Evolutionary conservation across 345 rosid species (phyloP).

Genomic region (Citrus inodora): DNA sequence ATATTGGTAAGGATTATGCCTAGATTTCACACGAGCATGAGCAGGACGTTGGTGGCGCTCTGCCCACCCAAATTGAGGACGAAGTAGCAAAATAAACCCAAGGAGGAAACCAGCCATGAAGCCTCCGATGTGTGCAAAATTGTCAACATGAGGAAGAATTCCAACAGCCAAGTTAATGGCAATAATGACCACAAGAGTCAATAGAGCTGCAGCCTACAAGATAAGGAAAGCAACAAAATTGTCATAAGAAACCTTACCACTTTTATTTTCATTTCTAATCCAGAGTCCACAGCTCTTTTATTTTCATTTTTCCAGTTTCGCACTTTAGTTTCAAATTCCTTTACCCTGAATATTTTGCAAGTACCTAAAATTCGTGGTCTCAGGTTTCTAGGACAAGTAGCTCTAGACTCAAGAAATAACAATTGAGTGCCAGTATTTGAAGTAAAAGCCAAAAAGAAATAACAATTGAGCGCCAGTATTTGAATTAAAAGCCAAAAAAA

Average conservation of each 20-base stretch:
- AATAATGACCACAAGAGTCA: constrained; percentile 61
- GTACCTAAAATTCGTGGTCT: neutral
- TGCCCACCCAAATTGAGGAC: constrained; percentile 83
- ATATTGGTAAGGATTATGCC: constrained; percentile 75
- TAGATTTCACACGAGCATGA: constrained; percentile 50
- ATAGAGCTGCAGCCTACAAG: constrained; percentile 61
- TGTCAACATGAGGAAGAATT: constrained; percentile 89
- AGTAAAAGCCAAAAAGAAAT: neutral
- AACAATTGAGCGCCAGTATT: neutral
- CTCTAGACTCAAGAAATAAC: neutral
- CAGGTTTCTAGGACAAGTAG: neutral
- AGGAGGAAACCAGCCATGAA: constrained; percentile 71
- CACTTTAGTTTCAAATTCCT: neutral
- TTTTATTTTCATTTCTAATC: neutral
- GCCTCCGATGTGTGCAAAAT: constrained; percentile 92
- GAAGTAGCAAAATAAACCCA: constrained; percentile 59
- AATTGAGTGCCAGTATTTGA: neutral
- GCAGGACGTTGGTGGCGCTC: constrained; percentile 42
- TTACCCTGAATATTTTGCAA: neutral
- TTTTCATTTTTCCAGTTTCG: neutral
- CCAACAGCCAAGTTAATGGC: constrained; percentile 75
- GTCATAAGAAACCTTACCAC: neutral
- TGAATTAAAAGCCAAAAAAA: neutral
- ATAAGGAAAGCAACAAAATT: neutral
- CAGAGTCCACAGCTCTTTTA: neutral